Evolutionary conservation across 1,139 yeast genomes (phyloP), one percentile per base, ranked within the genome.

Genomic region (Trichomonascaceae sp.): DNA sequence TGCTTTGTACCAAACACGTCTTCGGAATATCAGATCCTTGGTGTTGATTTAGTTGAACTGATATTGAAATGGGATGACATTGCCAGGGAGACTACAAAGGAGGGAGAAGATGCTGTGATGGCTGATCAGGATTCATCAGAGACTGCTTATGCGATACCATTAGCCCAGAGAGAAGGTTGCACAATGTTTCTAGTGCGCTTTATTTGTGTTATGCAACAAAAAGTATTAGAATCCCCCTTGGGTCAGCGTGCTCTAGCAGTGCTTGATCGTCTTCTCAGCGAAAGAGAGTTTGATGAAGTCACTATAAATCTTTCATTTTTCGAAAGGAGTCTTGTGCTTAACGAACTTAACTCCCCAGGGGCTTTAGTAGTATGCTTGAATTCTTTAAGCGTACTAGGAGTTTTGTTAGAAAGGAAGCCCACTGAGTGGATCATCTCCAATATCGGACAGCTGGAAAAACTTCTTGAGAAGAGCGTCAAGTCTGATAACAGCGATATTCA

Each of bases 161-260:
- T 85, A 58, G 82, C 85, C 20, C 91, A 88, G 66, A 77, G 95
- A 48, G 98, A 91, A 68, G 89, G 96, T 0, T 89, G 95, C 67
- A 84, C 90, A n/a, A 90, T 96, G 0, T 91, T 88, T 67, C 75
- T 95, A 63, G 87, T 93, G 49, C 76, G 98, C 54, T 90, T 87
- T 63, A 86, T 91, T 43, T 91, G 98, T 69, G 84, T 90, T 49
- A 84, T 91, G 55, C 90, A 90, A 2, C 91, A 87, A 57, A 78
- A 95, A 60, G 93, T 93, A 0, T 81, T 93, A 0, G 96, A 90
- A 60, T 84, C 85, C 63, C 90, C 87, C 55, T 73, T 89, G 13
- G 95, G 96, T 7, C 85, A 84, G 58, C 81, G 89, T 53, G 93
- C 96, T 0, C 71, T 95, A 54, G 84, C 83, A 12, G 83, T 90